Conservation (phyloP, 495 filamentous ascomycete genomes). For the Tetracladium marchalianum region DNA sequence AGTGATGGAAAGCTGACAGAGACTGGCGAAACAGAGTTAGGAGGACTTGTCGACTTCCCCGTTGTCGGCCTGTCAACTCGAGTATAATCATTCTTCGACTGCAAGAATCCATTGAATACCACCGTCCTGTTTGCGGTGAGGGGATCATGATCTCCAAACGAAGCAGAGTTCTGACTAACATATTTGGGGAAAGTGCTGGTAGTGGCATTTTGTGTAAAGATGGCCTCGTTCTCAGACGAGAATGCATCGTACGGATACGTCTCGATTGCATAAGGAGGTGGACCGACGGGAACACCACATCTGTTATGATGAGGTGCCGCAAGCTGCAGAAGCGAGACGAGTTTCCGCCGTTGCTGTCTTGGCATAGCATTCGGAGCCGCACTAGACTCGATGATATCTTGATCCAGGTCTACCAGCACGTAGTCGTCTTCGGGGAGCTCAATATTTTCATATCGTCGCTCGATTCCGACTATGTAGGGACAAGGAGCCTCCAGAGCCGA, state of each 20-base stretch:
- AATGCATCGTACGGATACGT: constrained; percentile 84
- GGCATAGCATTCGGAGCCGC: constrained; percentile 64
- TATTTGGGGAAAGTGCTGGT: constrained; percentile 71
- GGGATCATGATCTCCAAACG: constrained; percentile 62
- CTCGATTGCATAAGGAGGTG: constrained; percentile 89
- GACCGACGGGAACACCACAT: constrained; percentile 76
- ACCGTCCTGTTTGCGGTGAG: constrained; percentile 33
- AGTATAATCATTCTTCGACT: constrained; percentile 56
- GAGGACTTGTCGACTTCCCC: constrained; percentile 69
- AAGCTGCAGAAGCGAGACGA: constrained; percentile 76
- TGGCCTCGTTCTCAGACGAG: constrained; percentile 70
- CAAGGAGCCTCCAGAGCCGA: constrained; percentile 91
- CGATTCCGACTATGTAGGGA: constrained; percentile 93
- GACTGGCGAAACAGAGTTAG: constrained; percentile 76
- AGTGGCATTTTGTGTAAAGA: constrained; percentile 62
- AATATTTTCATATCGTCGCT: constrained; percentile 84
- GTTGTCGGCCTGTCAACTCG: constrained; percentile 71
- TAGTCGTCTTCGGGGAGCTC: constrained; percentile 95
- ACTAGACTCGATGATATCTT: constrained; percentile 78
- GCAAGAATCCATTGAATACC: constrained; percentile 86
- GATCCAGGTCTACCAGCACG: constrained; percentile 87
- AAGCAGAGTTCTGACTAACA: constrained; percentile 76
- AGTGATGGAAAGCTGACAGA: constrained; percentile 70
- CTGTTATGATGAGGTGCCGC: constrained; percentile 84
- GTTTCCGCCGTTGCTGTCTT: constrained; percentile 80